Conservation (phyloP, 306 rosid species). For the Cicer bijugum region DNA sequence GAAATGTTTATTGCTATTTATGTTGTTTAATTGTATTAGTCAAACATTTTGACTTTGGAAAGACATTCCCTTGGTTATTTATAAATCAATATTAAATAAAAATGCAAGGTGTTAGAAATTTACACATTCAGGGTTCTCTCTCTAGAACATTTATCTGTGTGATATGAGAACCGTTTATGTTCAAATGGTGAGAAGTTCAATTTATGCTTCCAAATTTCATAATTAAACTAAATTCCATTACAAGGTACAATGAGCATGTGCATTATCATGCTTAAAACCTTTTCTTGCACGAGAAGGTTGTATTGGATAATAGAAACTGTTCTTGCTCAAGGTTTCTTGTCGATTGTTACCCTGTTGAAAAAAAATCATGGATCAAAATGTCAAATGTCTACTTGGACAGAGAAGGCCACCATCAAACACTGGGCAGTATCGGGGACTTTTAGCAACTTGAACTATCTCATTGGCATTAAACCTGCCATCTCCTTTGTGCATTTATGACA, state of each 20-base stretch:
- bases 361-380: conserved; percentile 6
- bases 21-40: neutral
- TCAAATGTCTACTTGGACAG: conserved; percentile 6
- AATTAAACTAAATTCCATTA: neutral
- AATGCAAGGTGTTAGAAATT: conserved; percentile 22
- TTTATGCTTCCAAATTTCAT: conserved; percentile 14
- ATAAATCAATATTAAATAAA: conserved; percentile 17
- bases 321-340: neutral
- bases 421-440: neutral
- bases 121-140: conserved; percentile 14
- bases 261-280: conserved; percentile 23
- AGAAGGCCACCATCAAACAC: conserved; percentile 30
- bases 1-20: conserved; percentile 25
- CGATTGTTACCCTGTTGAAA: neutral
- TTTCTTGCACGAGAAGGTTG: conserved; percentile 5
- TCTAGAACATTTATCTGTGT: conserved; percentile 8
- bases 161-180: conserved; percentile 9
- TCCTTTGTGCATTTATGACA: conserved; percentile 16
- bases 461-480: neutral
- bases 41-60: neutral
- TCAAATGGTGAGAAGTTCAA: conserved; percentile 7
- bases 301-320: conserved; percentile 5
- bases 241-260: conserved; percentile 12
- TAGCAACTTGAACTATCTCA: conserved; percentile 8
- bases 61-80: conserved; percentile 20